Percentiles rank a stretch among this genome's conserved stretches.
Conservation (phyloP, 768 basidiomycete species). For the Mycena epipterygia region DNA sequence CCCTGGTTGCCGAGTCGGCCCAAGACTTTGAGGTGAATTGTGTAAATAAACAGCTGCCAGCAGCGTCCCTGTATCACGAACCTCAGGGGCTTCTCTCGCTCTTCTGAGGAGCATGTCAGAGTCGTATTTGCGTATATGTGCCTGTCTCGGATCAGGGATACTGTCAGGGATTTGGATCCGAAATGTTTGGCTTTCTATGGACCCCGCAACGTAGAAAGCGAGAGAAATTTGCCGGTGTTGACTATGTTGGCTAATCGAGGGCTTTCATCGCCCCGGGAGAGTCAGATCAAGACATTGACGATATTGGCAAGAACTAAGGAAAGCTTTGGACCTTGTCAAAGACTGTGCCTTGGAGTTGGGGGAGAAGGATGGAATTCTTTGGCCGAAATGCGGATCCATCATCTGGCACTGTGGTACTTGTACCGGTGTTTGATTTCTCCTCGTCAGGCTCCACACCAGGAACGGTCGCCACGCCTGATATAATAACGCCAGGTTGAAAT, state of each 20-base stretch:
- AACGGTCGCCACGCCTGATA: conserved; percentile 6
- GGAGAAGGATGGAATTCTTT: conserved; percentile 4
- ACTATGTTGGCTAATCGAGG: conserved; percentile 2
- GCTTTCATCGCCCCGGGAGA: conserved; percentile 8
- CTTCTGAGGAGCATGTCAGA: conserved; percentile 10
- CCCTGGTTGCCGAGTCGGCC: conserved; percentile 1
- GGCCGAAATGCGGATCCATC: conserved; percentile 6
- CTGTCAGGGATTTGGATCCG: conserved; percentile 2
- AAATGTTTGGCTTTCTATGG: background rate
- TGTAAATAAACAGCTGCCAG: conserved; percentile 8
- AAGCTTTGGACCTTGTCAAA: conserved; percentile 6
- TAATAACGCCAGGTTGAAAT: background rate
- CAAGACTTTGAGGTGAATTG: background rate
- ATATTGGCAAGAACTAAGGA: conserved; percentile 3
- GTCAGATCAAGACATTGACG: conserved; percentile 4
- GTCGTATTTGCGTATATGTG: conserved; percentile 7
- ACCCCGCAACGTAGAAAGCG: conserved; percentile 2
- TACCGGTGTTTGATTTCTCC: conserved; percentile 6
- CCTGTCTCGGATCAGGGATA: conserved; percentile 1
- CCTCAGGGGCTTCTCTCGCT: conserved; percentile 9
- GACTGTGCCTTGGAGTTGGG: background rate
- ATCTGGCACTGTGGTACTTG: conserved; percentile 7
- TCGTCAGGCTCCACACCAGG: conserved; percentile 4
- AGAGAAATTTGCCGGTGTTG: conserved; percentile 6
- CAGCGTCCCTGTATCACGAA: conserved; percentile 9